Base-by-base conservation (phyloP, 2,329 filamentous ascomycete genomes). In the Xylaria sp. region DNA sequence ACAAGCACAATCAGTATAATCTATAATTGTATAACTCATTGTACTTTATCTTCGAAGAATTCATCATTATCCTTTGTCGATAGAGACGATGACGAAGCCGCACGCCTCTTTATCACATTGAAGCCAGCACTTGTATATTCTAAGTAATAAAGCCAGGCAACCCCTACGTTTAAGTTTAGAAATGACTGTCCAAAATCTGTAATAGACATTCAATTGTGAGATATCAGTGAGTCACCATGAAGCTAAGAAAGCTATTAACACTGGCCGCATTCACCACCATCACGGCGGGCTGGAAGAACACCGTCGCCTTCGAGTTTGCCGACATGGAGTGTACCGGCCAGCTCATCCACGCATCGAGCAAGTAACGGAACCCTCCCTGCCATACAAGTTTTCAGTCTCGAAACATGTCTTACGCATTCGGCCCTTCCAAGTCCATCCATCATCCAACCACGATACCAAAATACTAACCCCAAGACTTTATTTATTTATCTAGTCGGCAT, bases 251-350 rank as follows among this genome's bases (percentile, higher is more conserved):
- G n/a, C 13, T 68, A 48, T 16, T 60, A 4, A 21, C 54, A 42
- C 9, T 68, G 4, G 21, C 57, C 60, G 10, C 53, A 3, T 37
- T 60, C 35, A 42, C n/a, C 25, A 40, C 54, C 12, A 16, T 37
- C n/a, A 25, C 42, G 18, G 35, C 44, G 3, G 60, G 54, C 10
- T 65, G 61, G 60, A 44, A 40, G 27, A 55, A 50, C 29, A 54
- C 21, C n/a, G 29, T 60, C n/a, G 66, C 66, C 18, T 65, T 65
- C 55, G 54, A 68, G 29, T 68, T 60, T 55, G 25, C 47, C 16
- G 37, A n/a, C 2, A 35, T 12, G 5, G 62, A 47, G 5, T 64
- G 60, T 48, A 16, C 35, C 13, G 60, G 65, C 9, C 13, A 40
- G 16, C 21, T 57, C 18, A 23, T 16, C 16, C n/a, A 57, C 3